Percentiles rank a stretch among this genome's conserved stretches.
Conservation (phyloP, 805 yeast genomes). For the Pichia nanzhaoensis region DNA sequence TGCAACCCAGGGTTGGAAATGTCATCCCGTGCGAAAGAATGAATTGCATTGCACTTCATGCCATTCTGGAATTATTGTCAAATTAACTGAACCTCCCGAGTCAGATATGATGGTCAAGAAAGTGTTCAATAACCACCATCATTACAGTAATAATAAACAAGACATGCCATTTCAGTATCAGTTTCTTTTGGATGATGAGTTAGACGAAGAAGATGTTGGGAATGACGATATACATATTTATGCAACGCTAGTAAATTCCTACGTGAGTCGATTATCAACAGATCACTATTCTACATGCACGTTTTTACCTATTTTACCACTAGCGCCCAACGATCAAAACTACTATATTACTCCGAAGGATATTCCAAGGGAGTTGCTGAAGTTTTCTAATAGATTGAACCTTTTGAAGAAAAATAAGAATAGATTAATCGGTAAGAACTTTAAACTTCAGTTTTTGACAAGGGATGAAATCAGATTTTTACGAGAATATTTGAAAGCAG, state of each 20-base stretch:
- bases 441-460: conserved; percentile 2
- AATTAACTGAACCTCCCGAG: conserved; percentile 14
- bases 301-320: conserved; percentile 13
- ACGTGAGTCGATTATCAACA: conserved; percentile 18
- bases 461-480: conserved; percentile 4
- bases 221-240: conserved; percentile 19
- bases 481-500: conserved; percentile 11
- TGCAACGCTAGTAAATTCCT: conserved; percentile 22
- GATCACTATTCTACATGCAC: conserved; percentile 27
- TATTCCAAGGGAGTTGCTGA: conserved; percentile 19
- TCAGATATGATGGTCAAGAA: not conserved
- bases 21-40: conserved; percentile 31
- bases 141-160: conserved; percentile 6
- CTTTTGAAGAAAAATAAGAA: conserved; percentile 14
- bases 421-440: conserved; percentile 12
- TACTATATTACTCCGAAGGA: conserved; percentile 24
- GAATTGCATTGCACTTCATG: conserved; percentile 31
- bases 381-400: conserved; percentile 15
- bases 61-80: conserved; percentile 25
- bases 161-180: conserved; percentile 6
- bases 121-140: conserved; percentile 6
- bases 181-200: conserved; percentile 3
- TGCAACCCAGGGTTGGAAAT: conserved; percentile 49
- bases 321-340: conserved; percentile 17
- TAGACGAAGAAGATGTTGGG: conserved; percentile 17